Evolutionary conservation across 2,329 filamentous ascomycete species (phyloP).

Genomic region (Aspergillus spinulosporus): DNA sequence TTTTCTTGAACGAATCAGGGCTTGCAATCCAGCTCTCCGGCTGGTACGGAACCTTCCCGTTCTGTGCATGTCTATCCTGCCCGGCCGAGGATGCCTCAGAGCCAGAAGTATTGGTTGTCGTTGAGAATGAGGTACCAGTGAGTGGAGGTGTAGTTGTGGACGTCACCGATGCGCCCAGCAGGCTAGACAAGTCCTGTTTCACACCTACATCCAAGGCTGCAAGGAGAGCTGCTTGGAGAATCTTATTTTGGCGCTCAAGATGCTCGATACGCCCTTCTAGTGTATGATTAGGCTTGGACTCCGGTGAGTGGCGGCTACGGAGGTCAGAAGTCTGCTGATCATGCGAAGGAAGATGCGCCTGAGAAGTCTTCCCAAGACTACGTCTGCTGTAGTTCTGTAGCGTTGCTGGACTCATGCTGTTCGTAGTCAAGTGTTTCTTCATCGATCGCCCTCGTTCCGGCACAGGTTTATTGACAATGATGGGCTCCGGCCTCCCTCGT

Average conservation of each 20-base stretch:
- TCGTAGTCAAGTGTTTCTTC: slow-evolving; percentile 14
- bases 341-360: slow-evolving; percentile 27
- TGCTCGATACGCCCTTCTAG: slow-evolving; percentile 42
- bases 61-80: slow-evolving; percentile 3
- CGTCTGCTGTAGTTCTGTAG: slow-evolving; percentile 26
- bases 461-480: slow-evolving; percentile 10
- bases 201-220: slow-evolving; percentile 42
- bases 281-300: slow-evolving; percentile 22
- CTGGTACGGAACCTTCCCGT: slow-evolving; percentile 17
- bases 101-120: slow-evolving; percentile 22
- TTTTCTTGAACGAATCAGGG: slow-evolving; percentile 30
- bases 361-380: slow-evolving; percentile 24
- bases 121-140: slow-evolving; percentile 22
- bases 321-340: slow-evolving; percentile 25
- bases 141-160: slow-evolving; percentile 19
- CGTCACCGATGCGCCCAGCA: slow-evolving; percentile 26
- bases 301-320: slow-evolving; percentile 19
- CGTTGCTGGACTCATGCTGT: slow-evolving; percentile 22
- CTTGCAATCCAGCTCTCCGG: slow-evolving; percentile 35
- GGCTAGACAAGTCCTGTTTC: slow-evolving; percentile 31
- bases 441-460: slow-evolving; percentile 5
- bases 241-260: slow-evolving; percentile 45
- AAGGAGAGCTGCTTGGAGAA: slow-evolving; percentile 44
- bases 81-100: slow-evolving; percentile 10
- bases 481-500: slow-evolving; percentile 17